These are phyloP conservation scores for Monosporascus sp. DNA, from an alignment of 2,329 filamentous ascomycete species.

Conservation along the genomic window DNA sequence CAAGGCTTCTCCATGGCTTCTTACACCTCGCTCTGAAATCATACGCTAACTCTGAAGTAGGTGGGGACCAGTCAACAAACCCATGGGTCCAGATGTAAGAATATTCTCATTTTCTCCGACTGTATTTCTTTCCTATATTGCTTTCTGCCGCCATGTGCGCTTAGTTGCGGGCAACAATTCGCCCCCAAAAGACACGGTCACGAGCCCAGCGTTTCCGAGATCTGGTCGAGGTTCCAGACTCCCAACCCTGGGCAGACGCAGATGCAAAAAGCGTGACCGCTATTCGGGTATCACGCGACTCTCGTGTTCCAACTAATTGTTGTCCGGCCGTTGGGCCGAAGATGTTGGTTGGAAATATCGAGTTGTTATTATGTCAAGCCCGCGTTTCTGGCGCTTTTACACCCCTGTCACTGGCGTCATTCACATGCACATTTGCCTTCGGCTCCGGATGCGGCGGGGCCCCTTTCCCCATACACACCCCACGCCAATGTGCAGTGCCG, in stretches of 20 bases:
- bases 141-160: neutral
- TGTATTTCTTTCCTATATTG: slow-evolving; percentile 9
- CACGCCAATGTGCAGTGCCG: neutral
- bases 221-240: neutral
- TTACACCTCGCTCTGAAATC: neutral
- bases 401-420: slow-evolving; percentile 25
- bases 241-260: neutral
- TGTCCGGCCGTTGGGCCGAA: neutral
- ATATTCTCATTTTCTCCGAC: slow-evolving; percentile 2
- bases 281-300: neutral
- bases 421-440: slow-evolving; percentile 1
- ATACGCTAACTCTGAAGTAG: slow-evolving; percentile 20
- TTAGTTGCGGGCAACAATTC: neutral
- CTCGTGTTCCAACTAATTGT: neutral
- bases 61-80: slow-evolving; percentile 99
- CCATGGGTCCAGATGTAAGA: slow-evolving; percentile 93
- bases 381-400: neutral
- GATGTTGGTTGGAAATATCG: neutral
- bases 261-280: neutral
- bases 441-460: slow-evolving; percentile 10
- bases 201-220: neutral
- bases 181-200: neutral
- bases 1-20: neutral
- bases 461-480: neutral
- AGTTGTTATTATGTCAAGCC: neutral